These are phyloP conservation scores for Candida oleophila DNA, from an alignment of 805 yeast species.

Conservation along the genomic window DNA sequence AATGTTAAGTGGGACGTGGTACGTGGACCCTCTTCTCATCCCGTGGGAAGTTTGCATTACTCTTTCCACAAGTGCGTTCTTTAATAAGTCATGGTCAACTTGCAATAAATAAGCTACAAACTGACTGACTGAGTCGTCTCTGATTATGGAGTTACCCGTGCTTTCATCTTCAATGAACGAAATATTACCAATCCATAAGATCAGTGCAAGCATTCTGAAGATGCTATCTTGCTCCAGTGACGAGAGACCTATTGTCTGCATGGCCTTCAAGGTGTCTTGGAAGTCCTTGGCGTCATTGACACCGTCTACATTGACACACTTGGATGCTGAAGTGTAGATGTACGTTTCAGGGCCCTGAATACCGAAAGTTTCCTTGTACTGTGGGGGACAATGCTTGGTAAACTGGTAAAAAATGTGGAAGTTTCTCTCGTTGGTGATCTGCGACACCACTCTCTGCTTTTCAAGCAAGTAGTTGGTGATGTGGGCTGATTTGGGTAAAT, in stretches of 20 bases:
- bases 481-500: slow-evolving; percentile 92
- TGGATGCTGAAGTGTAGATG: slow-evolving; percentile 80
- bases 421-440: slow-evolving; percentile 87
- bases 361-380: slow-evolving; percentile 80
- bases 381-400: slow-evolving; percentile 85
- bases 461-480: slow-evolving; percentile 93
- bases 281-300: slow-evolving; percentile 83
- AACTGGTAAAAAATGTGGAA: slow-evolving; percentile 97
- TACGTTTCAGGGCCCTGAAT: slow-evolving; percentile 94
- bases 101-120: slow-evolving; percentile 90
- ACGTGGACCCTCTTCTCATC: slow-evolving; percentile 84
- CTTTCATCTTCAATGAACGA: slow-evolving; percentile 82
- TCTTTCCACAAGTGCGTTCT: slow-evolving; percentile 71
- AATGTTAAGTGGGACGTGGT: slow-evolving; percentile 87
- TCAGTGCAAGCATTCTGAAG: slow-evolving; percentile 78
- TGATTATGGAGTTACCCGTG: slow-evolving; percentile 71
- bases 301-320: slow-evolving; percentile 82
- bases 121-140: slow-evolving; percentile 88
- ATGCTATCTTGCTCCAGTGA: slow-evolving; percentile 87
- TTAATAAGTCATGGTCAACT: slow-evolving; percentile 66
- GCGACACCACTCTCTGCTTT: slow-evolving; percentile 96
- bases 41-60: slow-evolving; percentile 90
- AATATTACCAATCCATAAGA: slow-evolving; percentile 93
- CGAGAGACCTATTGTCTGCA: slow-evolving; percentile 81
- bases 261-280: slow-evolving; percentile 77